Conservation (phyloP, 352 stramenopile genomes). For the Achlya hypogyna region DNA sequence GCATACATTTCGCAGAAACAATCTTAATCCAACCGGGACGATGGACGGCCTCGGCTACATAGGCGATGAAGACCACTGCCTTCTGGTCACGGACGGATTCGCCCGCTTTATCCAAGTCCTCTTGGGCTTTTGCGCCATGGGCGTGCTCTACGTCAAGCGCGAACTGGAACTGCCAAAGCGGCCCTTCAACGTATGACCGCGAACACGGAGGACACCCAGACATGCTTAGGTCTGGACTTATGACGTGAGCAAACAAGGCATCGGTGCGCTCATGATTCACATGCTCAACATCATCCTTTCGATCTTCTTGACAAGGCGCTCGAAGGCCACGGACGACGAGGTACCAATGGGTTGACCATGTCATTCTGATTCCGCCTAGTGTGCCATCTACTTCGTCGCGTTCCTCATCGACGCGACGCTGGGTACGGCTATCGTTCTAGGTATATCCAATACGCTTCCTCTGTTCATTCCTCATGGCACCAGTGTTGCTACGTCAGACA, state of each 20-base stretch:
- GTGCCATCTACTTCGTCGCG: constrained; percentile 62
- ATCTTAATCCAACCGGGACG: too few relatives aligned
- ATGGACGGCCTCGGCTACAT: constrained; percentile 18
- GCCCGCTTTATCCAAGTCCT: constrained; percentile 45
- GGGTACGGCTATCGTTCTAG: constrained; percentile 31
- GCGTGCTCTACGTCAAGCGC: constrained; percentile 69
- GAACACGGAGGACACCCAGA: not conserved
- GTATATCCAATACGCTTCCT: constrained; percentile 1
- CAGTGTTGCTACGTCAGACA: constrained; percentile 31
- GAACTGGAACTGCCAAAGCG: constrained; percentile 66
- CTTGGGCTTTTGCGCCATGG: constrained; percentile 37
- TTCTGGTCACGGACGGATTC: constrained; percentile 64
- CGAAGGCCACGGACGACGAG: constrained; percentile 39
- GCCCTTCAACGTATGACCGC: constrained; percentile 43
- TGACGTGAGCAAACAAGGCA: constrained; percentile 60
- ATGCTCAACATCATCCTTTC: constrained; percentile 52
- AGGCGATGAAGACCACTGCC: constrained; percentile 34
- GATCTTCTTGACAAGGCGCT: constrained; percentile 41
- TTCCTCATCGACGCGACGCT: constrained; percentile 62
- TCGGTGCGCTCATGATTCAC: constrained; percentile 50
- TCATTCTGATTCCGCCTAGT: too few relatives aligned
- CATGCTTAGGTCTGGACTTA: constrained; percentile 45
- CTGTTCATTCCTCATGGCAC: not conserved
- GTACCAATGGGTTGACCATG: constrained; percentile 20
- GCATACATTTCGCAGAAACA: too few relatives aligned